Evolutionary conservation across 2,329 filamentous ascomycete species (phyloP).

Genomic region (Colletotrichum lupini): DNA sequence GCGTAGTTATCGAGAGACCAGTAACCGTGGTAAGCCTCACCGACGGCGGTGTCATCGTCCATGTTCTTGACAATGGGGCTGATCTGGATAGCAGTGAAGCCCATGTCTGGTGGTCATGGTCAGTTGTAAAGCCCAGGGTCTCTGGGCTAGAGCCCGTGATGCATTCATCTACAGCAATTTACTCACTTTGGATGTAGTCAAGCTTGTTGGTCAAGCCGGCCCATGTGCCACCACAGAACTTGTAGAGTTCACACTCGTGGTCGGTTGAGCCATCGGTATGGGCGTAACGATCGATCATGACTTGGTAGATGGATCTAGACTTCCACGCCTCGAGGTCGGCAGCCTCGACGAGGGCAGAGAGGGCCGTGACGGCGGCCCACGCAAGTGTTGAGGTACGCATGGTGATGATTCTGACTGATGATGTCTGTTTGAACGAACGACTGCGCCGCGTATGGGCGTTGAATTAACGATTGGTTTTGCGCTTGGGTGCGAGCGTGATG

Average conservation of each 20-base stretch:
- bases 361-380: conserved; percentile 28
- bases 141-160: neutral
- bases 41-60: conserved; percentile 31
- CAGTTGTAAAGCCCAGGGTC: neutral
- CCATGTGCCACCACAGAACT: conserved; percentile 64
- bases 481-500: conserved; percentile 17
- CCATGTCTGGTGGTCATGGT: conserved; percentile 26
- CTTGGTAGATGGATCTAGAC: conserved; percentile 56
- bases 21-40: conserved; percentile 52
- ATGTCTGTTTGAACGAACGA: conserved; percentile 21
- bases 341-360: conserved; percentile 17
- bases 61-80: conserved; percentile 64
- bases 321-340: conserved; percentile 32
- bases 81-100: conserved; percentile 62
- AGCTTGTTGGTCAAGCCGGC: conserved; percentile 58
- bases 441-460: conserved; percentile 28
- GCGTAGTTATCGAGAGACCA: conserved; percentile 52
- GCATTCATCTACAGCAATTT: neutral
- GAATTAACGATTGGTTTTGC: conserved; percentile 17
- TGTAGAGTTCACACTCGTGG: conserved; percentile 49
- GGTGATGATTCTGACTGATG: neutral
- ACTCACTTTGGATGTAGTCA: conserved; percentile 59
- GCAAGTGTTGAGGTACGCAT: conserved; percentile 32
- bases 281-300: conserved; percentile 56
- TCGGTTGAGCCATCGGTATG: conserved; percentile 54